phyloP scores from a whole-genome alignment of 75 land plant species.

The Cunninghamia lanceolata region DNA sequence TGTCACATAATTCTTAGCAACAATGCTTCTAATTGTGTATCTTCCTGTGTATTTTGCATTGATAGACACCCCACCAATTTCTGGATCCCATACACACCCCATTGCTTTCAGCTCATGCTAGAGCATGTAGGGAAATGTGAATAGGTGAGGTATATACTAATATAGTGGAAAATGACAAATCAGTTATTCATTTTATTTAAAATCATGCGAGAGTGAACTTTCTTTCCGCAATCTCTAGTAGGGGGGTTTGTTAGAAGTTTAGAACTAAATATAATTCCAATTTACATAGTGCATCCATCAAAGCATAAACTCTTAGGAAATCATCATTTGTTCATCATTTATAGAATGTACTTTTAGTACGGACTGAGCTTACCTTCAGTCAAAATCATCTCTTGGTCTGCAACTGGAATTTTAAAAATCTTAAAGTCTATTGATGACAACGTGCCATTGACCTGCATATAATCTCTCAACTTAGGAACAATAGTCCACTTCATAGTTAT shows the following conservation, averaged over 20 bases:
- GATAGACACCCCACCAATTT: not conserved
- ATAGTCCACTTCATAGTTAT: not conserved
- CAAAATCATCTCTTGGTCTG: conserved; percentile 23
- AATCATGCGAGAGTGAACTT: not conserved
- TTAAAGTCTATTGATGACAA: conserved; percentile 51
- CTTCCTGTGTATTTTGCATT: not conserved
- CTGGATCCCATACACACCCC: not conserved
- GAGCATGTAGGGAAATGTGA: not conserved
- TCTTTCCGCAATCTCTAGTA: not conserved
- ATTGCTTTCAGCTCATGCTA: not conserved
- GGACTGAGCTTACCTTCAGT: conserved; percentile 30
- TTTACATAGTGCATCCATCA: not conserved
- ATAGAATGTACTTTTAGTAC: not conserved
- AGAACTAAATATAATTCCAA: not conserved
- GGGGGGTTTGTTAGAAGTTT: not conserved
- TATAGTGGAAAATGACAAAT: not conserved
- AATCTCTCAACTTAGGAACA: not conserved
- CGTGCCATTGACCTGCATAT: conserved; percentile 50
- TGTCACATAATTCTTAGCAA: not conserved
- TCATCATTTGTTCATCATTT: not conserved
- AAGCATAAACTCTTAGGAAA: not conserved
- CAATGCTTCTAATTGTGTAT: not conserved
- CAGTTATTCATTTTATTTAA: not conserved
- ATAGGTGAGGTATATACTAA: not conserved
- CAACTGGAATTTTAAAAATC: conserved; percentile 77